phyloP scores from a whole-genome alignment of 1,139 yeast species.

The Yamadazyma songkhlaensis region DNA sequence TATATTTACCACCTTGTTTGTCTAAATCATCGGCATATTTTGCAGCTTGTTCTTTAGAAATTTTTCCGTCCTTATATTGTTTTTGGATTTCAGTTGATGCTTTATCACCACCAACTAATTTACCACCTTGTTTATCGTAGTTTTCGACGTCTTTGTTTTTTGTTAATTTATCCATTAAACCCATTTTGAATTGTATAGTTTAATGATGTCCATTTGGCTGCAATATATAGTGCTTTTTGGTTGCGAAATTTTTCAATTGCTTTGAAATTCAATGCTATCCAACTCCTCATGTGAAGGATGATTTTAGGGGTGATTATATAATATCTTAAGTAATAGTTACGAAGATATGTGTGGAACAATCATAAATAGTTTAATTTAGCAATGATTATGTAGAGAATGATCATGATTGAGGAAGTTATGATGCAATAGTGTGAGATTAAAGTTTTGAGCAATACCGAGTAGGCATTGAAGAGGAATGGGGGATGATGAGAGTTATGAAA shows the following conservation, averaged over 20 bases:
- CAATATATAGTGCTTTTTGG: slow-evolving; percentile 5
- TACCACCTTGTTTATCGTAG: slow-evolving; percentile 31
- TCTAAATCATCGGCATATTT: slow-evolving; percentile 27
- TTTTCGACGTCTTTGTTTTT: slow-evolving; percentile 27
- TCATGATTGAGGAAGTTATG: no score
- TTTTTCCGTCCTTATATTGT: slow-evolving; percentile 29
- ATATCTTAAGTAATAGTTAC: no score
- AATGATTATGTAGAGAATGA: no score
- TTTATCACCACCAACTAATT: slow-evolving; percentile 21
- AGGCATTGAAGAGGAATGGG: no score
- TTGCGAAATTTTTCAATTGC: slow-evolving; percentile 9
- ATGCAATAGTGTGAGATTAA: no score
- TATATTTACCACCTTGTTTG: slow-evolving; percentile 25
- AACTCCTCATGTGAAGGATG: background rate
- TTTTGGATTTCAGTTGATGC: slow-evolving; percentile 22
- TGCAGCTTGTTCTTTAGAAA: slow-evolving; percentile 25
- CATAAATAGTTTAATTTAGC: no score
- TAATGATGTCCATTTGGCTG: slow-evolving; percentile 1
- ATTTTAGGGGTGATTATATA: no score
- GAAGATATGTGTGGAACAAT: no score
- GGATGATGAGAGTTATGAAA: no score
- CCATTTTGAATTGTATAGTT: slow-evolving; percentile 26
- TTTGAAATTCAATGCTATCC: slow-evolving; percentile 4
- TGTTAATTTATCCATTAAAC: slow-evolving; percentile 32
- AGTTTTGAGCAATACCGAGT: no score